Conservation (phyloP, 2,329 filamentous ascomycete species). For the Aureobasidium sp. region DNA sequence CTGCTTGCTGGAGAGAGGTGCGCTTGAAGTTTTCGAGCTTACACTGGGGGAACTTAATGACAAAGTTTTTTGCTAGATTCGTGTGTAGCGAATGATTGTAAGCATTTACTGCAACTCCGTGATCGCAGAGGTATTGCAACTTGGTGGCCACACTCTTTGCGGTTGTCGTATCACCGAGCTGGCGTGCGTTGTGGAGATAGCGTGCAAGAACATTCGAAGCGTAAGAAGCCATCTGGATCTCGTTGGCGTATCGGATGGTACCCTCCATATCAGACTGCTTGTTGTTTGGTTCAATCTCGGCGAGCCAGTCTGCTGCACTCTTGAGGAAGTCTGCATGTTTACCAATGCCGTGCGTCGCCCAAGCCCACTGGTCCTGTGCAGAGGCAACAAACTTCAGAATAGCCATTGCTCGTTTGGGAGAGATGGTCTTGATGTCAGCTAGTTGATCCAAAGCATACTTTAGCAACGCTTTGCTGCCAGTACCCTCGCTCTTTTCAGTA, state of each 20-base stretch:
- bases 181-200: slow-evolving; percentile 77
- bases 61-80: slow-evolving; percentile 79
- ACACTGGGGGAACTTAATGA: slow-evolving; percentile 64
- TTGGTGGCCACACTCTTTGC: slow-evolving; percentile 64
- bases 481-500: slow-evolving; percentile 36
- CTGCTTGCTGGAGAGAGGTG: slow-evolving; percentile 43
- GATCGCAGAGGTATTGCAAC: slow-evolving; percentile 68
- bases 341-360: slow-evolving; percentile 75
- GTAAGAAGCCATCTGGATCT: slow-evolving; percentile 59
- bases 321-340: slow-evolving; percentile 66
- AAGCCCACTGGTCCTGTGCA: slow-evolving; percentile 91
- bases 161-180: slow-evolving; percentile 59
- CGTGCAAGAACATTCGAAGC: slow-evolving; percentile 84
- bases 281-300: slow-evolving; percentile 44
- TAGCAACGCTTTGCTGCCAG: slow-evolving; percentile 57
- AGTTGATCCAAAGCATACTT: slow-evolving; percentile 64
- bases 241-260: slow-evolving; percentile 25
- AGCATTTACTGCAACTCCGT: slow-evolving; percentile 66
- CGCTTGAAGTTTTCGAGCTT: slow-evolving; percentile 72
- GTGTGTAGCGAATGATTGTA: slow-evolving; percentile 84
- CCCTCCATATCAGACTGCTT: slow-evolving; percentile 19
- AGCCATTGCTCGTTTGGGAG: slow-evolving; percentile 58
- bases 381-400: slow-evolving; percentile 81
- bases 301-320: slow-evolving; percentile 62
- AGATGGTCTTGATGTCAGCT: slow-evolving; percentile 51